Evolutionary conservation across 1,139 yeast species (phyloP), one percentile per base, ranked within the genome.

Genomic region (Yamadazyma diospyri): DNA sequence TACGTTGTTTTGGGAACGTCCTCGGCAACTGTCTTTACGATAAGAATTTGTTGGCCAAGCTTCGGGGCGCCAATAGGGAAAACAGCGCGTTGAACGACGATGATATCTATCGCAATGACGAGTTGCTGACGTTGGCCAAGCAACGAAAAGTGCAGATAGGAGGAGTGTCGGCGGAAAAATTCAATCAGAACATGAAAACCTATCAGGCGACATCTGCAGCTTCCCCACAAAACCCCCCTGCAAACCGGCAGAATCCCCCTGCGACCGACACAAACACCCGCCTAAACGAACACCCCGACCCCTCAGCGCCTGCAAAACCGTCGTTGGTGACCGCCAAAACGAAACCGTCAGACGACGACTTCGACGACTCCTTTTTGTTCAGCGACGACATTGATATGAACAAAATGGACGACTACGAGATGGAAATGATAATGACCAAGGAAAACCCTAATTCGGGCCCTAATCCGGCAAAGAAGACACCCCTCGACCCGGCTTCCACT

Each of bases 11-110:
- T 55, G 94, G 94, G 27, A 82, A 82, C 51, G 85, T 85, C 0
- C 58, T 83, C 50, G 94, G 94, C 1, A 83, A 83, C 49, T 83
- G 94, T 54, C 68, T 83, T 13, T 83, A 83, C 48, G 94, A 83
- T 51, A 78, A 79, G 48, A 76, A 75, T 29, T 79, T 78, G 37
- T 53, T 79, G 18, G 64, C 74, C 16, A 76, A 77, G 50, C 75
- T 83, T 29, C 65, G 69, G 32, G 67, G 70, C 36, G 68, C 80
- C 6, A 68, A 71, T 38, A 61, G 67, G 35, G 78, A 76, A 11
- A 74, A 75, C 2, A 67, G 73, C 5, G 77, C 72, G 32, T 70
- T 78, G 40, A 78, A 75, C 37, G 77, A 70, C 13, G 51, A 47
- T 19, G 59, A 66, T 41, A 61, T 64, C 32, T 61, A 64, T 42